Evolutionary conservation across 148 eudicot species (phyloP), one percentile per base, ranked within the genome.

Genomic region (Polygonum maritimum): DNA sequence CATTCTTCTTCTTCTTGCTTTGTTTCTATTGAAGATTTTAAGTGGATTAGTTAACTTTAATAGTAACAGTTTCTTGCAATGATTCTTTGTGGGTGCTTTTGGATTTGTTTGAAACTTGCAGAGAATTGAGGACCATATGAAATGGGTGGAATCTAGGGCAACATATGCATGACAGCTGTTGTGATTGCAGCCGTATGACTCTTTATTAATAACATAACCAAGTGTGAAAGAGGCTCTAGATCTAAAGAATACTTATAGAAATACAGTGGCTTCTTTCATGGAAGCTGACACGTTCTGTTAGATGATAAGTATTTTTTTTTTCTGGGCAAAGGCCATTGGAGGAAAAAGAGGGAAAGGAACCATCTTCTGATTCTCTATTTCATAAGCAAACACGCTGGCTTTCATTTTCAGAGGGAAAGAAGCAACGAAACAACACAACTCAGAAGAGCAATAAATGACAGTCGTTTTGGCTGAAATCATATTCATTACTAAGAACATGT

Each of bases 121-220:
- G 18, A 38, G 71, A 14, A 15, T 35, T 14, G 45, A 33, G 69
- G 45, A 67, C 71, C 71, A 67, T 67, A 67, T 67, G 71, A 36
- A 67, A 67, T 35, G 71, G 71, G 71, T 67, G 71, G 71, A 67
- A 67, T 67, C 44, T 67, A 67, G 71, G 45, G 44, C 38, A 67
- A 35, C 71, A 67, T 67, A 67, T 67, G 71, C 71, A 35, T 35
- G 71, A 67, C 71, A 67, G 71, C 71, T 67, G 71, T 67, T 67
- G 71, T 1, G 8, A 14, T 33, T 67, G 71, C 71, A 67, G 45
- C 45, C 71, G 45, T 67, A 14, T 67, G 40, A 16, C 45, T 67
- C 38, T 67, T 60, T 60, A 2, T 10, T 26, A 26, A 65, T 26
- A 33, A 9, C 69, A 65, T 21, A 67, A 67, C 45, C 11, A 67